Conservation (phyloP, 176 grass and related monocot species). For the Oryza meridionalis region DNA sequence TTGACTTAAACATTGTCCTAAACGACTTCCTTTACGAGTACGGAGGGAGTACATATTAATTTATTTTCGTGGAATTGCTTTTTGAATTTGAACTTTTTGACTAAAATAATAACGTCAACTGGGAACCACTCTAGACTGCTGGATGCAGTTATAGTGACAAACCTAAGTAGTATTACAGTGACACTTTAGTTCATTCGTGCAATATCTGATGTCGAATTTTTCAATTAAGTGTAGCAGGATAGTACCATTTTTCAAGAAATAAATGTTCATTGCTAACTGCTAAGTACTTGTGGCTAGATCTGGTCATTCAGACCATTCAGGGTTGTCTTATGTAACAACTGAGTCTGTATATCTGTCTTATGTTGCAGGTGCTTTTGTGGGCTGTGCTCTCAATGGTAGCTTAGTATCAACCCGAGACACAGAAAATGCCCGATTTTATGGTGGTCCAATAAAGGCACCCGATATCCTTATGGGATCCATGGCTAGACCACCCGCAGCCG, state of each 20-base stretch:
- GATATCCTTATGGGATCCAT: slow-evolving; percentile 78
- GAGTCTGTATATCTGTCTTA: background rate
- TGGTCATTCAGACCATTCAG: background rate
- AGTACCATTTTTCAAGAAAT: background rate
- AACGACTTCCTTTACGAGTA: too few relatives aligned
- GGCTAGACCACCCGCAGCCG: slow-evolving; percentile 61
- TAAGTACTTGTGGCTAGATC: background rate
- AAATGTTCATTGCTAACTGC: background rate
- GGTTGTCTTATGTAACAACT: slow-evolving; percentile 13
- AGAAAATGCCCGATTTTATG: slow-evolving; percentile 80
- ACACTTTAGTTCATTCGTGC: background rate
- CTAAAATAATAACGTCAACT: background rate
- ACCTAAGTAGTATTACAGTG: background rate
- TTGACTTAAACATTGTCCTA: too few relatives aligned
- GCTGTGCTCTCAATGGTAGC: slow-evolving; percentile 82
- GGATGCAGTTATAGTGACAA: background rate
- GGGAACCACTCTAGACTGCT: background rate
- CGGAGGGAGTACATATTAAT: background rate
- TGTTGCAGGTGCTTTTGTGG: slow-evolving; percentile 78
- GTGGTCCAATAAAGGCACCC: slow-evolving; percentile 60
- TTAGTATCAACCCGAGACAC: slow-evolving; percentile 58
- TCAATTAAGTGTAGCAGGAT: background rate
- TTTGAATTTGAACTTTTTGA: background rate
- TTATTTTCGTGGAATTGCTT: background rate
- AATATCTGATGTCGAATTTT: background rate